These are phyloP conservation scores for Mycena maculata DNA, from an alignment of 768 basidiomycete species.

Conservation along the genomic window DNA sequence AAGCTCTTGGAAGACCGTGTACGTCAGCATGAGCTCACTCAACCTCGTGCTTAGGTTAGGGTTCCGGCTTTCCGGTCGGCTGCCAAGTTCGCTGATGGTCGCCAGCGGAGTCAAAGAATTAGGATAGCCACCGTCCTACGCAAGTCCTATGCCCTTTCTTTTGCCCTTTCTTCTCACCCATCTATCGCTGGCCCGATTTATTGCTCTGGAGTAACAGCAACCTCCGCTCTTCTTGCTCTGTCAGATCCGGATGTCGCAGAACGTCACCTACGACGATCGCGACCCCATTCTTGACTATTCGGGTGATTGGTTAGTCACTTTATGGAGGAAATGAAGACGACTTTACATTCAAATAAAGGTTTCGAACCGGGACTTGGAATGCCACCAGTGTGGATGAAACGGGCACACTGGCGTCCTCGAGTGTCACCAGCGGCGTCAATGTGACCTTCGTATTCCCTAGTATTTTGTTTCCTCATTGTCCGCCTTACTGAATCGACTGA, in stretches of 20 bases:
- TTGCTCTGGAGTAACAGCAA: neutral
- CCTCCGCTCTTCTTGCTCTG: neutral
- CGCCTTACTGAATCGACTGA: neutral
- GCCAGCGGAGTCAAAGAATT: too few relatives aligned
- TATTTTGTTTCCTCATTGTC: neutral
- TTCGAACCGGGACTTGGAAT: conserved; percentile 39
- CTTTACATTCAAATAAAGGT: too few relatives aligned
- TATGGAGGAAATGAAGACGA: too few relatives aligned
- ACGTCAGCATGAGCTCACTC: too few relatives aligned
- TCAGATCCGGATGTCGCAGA: conserved; percentile 13
- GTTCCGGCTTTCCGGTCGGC: too few relatives aligned
- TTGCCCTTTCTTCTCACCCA: neutral
- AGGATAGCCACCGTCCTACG: neutral
- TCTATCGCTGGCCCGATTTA: neutral
- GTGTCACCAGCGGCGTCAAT: conserved; percentile 39
- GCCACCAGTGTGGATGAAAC: conserved; percentile 42
- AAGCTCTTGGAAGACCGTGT: too few relatives aligned
- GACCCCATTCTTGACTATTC: conserved; percentile 38
- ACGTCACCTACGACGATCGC: conserved; percentile 42
- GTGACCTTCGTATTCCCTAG: conserved; percentile 44
- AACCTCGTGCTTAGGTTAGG: too few relatives aligned
- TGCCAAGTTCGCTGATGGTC: too few relatives aligned
- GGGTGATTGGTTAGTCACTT: conserved; percentile 37
- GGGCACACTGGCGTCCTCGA: conserved; percentile 43
- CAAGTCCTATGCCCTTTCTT: neutral